A percentile compares a stretch with the other conserved stretches of the same genome.
Evolutionary conservation across 148 eudicot species (phyloP).

Genomic region (Dianthus caryophyllus): DNA sequence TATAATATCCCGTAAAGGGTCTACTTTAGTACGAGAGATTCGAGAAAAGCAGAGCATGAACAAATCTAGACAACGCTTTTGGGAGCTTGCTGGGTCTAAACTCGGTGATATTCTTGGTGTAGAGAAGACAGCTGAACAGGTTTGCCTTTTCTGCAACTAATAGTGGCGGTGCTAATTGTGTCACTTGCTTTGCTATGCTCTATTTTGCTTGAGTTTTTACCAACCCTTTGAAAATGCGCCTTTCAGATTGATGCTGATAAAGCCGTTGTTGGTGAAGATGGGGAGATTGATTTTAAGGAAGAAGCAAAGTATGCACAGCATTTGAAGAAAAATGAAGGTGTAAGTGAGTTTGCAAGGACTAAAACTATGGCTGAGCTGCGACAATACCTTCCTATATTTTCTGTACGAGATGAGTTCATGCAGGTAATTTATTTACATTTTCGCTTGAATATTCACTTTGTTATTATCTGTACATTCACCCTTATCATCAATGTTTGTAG

Average conservation of each 20-base stretch:
- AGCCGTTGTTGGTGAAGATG: conserved; percentile 84
- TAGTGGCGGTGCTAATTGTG: background rate
- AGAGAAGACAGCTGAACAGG: conserved; percentile 95
- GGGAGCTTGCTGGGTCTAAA: conserved; percentile 99
- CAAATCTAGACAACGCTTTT: conserved; percentile 93
- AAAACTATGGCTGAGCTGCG: conserved; percentile 86
- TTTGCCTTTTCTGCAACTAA: conserved; percentile 15
- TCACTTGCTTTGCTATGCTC: too few species aligned
- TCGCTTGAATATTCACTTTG: too few species aligned
- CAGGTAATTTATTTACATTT: conserved; percentile 44
- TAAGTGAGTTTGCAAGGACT: conserved; percentile 80
- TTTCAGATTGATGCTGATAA: conserved; percentile 93
- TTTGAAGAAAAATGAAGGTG: conserved; percentile 85
- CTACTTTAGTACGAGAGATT: conserved; percentile 72
- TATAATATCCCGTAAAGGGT: conserved; percentile 93
- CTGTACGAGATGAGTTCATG: conserved; percentile 87
- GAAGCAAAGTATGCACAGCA: conserved; percentile 90
- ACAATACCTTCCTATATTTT: conserved; percentile 89
- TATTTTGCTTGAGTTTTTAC: background rate
- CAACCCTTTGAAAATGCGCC: conserved; percentile 1
- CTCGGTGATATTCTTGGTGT: conserved; percentile 98
- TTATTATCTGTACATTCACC: too few species aligned
- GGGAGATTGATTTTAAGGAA: conserved; percentile 93
- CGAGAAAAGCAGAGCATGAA: conserved; percentile 86
- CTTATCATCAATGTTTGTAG: conserved; percentile 17